phyloP scores from a whole-genome alignment of 441 rosid genomes.

The Arabidopsis hybrid region DNA sequence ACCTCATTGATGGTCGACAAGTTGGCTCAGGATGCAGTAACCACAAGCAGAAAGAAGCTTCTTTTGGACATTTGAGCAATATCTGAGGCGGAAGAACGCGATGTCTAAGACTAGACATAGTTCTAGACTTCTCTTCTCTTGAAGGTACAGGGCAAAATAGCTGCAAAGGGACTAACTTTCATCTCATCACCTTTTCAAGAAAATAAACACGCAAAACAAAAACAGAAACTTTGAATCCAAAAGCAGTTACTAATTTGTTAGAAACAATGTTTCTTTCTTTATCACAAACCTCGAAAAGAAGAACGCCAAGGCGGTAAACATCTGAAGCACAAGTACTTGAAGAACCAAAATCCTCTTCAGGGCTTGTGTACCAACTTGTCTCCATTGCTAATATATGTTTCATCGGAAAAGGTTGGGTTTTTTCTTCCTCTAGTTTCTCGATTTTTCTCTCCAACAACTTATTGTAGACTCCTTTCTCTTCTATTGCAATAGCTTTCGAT shows the following conservation, averaged over 20 bases:
- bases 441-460: slow-evolving; percentile 49
- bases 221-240: slow-evolving; percentile 28
- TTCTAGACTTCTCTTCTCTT: slow-evolving; percentile 86
- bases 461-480: slow-evolving; percentile 56
- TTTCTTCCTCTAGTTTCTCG: slow-evolving; percentile 63
- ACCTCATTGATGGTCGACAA: slow-evolving; percentile 84
- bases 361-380: slow-evolving; percentile 87
- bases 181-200: slow-evolving; percentile 45
- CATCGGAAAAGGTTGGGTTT: slow-evolving; percentile 85
- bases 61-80: slow-evolving; percentile 85
- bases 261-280: slow-evolving; percentile 17
- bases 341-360: slow-evolving; percentile 79
- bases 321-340: slow-evolving; percentile 83
- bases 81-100: slow-evolving; percentile 97
- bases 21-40: slow-evolving; percentile 89
- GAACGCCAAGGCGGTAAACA: slow-evolving; percentile 84
- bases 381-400: slow-evolving; percentile 86
- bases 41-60: slow-evolving; percentile 97
- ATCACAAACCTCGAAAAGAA: slow-evolving; percentile 86
- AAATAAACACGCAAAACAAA: slow-evolving; percentile 17
- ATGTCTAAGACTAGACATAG: slow-evolving; percentile 95
- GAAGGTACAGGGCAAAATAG: slow-evolving; percentile 87
- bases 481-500: slow-evolving; percentile 41
- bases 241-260: neutral
- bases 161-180: slow-evolving; percentile 57